Base-by-base conservation (phyloP, 129 eudicot species). In the Chrysanthemum seticuspe region DNA sequence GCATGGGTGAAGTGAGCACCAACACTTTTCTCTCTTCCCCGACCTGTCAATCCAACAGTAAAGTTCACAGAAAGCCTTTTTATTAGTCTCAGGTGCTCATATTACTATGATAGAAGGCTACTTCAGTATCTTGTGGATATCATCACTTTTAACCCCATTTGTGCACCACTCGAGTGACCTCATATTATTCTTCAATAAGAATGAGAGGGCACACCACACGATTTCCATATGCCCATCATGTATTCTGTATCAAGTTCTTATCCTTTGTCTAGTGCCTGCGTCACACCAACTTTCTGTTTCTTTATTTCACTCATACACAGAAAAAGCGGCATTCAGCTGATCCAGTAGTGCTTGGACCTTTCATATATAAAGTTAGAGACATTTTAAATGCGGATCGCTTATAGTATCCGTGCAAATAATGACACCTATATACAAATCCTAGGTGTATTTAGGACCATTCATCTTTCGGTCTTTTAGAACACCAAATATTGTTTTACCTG, bases 141-240 rank as follows among this genome's bases (percentile, higher is more conserved):
- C 53, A 71, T 81, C 74, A 67, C 67, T 83, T 83, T 82, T 85
- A 85, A 80, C 83, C 83, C 90, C 74, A 83, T 86, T 83, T 74
- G 65, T 85, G 89, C 90, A 86, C 88, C 94, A 87, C 89, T 86
- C 59, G 79, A 80, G 91, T 74, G 75, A 80, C 87, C 85, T 72
- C 31, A 57, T 52, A 13, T 56, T 68, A 45, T 73, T 83, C 76
- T 62, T 80, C 61, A 51, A 29, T 66, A 65, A 72, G 67, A 67
- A 70, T 80, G 85, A 74, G 73, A 78, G 76, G 83, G 78, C 83
- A 78, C 75, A 70, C 76, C 83, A 78, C 75, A 70, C 76, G 76
- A 74, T 84, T 83, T 86, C 83, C 83, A 70, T 16, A 65, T 81
- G 80, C 65, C 81, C 79, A 76, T 81, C 77, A 79, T 87, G 68